Evolutionary conservation across 2,329 filamentous ascomycete genomes (phyloP).

Genomic region (Hysterium pulicare): DNA sequence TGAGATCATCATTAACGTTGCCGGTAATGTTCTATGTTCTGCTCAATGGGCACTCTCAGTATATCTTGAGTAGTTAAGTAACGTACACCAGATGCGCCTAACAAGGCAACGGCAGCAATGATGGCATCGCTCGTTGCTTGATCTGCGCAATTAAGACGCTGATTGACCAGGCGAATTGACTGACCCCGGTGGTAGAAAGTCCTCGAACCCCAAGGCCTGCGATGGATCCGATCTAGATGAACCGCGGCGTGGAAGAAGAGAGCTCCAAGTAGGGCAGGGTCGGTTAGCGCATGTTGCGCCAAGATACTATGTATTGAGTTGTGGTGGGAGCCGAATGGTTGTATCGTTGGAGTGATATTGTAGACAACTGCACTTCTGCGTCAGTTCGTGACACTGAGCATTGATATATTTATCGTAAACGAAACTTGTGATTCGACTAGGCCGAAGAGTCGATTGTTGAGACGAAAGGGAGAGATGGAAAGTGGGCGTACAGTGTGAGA

Average conservation of each 20-base stretch:
- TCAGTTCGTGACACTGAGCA: background rate
- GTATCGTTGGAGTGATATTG: background rate
- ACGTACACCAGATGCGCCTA: background rate
- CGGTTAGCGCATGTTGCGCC: background rate
- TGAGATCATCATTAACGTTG: background rate
- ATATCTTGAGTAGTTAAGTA: background rate
- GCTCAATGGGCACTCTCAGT: background rate
- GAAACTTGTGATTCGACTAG: background rate
- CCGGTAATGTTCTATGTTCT: background rate
- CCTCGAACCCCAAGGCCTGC: background rate
- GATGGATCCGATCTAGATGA: background rate
- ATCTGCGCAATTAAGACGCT: background rate
- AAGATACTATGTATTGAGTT: background rate
- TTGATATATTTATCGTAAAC: background rate
- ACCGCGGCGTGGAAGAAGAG: background rate
- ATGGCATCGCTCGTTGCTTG: background rate
- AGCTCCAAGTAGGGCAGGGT: background rate
- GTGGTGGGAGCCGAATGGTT: background rate
- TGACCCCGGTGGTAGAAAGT: background rate
- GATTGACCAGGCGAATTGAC: background rate
- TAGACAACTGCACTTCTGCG: background rate
- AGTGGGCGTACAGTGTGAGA: background rate
- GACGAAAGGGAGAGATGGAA: too few species aligned
- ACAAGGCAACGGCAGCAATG: background rate
- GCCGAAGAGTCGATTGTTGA: background rate